Percentiles rank a stretch among this genome's conserved stretches.
These are phyloP conservation scores for Fusarium xylarioides DNA, from an alignment of 2,329 filamentous ascomycete genomes.

Conservation along the genomic window DNA sequence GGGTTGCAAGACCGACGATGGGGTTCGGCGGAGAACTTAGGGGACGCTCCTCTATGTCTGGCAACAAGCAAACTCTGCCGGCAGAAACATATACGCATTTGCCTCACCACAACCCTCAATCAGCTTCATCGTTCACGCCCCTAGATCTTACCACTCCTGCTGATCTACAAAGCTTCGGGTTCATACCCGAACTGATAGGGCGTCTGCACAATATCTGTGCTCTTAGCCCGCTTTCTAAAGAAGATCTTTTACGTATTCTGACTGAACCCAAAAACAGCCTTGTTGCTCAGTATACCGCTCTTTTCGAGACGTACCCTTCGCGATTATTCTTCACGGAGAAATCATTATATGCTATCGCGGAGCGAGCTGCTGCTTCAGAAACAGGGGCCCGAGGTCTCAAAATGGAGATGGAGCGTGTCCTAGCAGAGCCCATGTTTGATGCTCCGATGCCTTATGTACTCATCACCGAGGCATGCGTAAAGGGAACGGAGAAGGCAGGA, in stretches of 20 bases:
- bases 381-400: constrained; percentile 84
- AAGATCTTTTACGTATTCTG: constrained; percentile 82
- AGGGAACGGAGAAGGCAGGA: constrained; percentile 65
- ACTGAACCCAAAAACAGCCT: constrained; percentile 92
- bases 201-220: constrained; percentile 91
- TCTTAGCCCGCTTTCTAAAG: constrained; percentile 75
- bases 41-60: constrained; percentile 58
- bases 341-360: constrained; percentile 83
- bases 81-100: constrained; percentile 67
- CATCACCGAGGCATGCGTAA: constrained; percentile 75
- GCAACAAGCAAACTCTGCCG: constrained; percentile 68
- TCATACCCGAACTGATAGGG: constrained; percentile 96
- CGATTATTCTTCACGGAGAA: constrained; percentile 84
- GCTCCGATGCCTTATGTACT: constrained; percentile 79
- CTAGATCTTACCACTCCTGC: constrained; percentile 78
- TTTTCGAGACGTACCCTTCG: constrained; percentile 83
- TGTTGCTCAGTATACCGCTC: constrained; percentile 85
- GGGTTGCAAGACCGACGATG: constrained; percentile 86
- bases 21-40: constrained; percentile 90
- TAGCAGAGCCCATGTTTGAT: constrained; percentile 84
- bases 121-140: constrained; percentile 58
- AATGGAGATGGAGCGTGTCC: constrained; percentile 81
- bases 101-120: constrained; percentile 59
- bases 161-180: constrained; percentile 85
- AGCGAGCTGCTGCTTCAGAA: constrained; percentile 64